Evolutionary conservation across 148 eudicot species (phyloP).

Genomic region (Cornus florida): DNA sequence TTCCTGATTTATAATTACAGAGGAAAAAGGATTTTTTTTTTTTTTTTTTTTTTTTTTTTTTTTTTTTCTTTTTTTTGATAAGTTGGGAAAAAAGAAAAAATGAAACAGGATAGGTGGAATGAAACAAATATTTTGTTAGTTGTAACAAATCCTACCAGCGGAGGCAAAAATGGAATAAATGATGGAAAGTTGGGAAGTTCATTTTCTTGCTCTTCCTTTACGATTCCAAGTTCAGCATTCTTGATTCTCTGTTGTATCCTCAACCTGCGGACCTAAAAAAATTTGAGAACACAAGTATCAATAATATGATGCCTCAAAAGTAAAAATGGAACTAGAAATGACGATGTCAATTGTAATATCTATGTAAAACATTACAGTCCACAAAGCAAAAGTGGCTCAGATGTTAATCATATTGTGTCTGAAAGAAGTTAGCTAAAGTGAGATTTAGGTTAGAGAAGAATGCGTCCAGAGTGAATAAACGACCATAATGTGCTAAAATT

Average conservation of each 20-base stretch:
- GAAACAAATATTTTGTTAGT: background rate
- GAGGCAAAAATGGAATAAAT: conserved; percentile 94
- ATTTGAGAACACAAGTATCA: background rate
- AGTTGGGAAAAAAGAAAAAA: background rate
- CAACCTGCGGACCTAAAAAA: conserved; percentile 76
- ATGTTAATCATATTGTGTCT: background rate
- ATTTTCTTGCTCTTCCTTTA: conserved; percentile 68
- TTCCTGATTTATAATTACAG: too few species aligned
- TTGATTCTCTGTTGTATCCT: conserved; percentile 91
- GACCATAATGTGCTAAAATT: background rate
- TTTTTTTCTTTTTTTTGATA: background rate
- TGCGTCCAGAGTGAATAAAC: background rate
- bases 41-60: too few species aligned
- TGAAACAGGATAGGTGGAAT: background rate
- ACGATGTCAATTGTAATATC: background rate
- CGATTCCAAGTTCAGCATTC: conserved; percentile 72
- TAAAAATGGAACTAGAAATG: background rate
- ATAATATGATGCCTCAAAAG: background rate
- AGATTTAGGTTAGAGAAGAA: too few species aligned
- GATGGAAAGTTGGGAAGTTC: conserved; percentile 92
- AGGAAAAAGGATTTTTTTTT: background rate
- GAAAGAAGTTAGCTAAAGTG: too few species aligned
- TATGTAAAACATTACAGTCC: background rate
- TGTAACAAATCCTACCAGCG: conserved; percentile 52
- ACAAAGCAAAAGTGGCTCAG: background rate